Base-by-base conservation (phyloP, 768 basidiomycete species). In the Solioccasus polychromus region DNA sequence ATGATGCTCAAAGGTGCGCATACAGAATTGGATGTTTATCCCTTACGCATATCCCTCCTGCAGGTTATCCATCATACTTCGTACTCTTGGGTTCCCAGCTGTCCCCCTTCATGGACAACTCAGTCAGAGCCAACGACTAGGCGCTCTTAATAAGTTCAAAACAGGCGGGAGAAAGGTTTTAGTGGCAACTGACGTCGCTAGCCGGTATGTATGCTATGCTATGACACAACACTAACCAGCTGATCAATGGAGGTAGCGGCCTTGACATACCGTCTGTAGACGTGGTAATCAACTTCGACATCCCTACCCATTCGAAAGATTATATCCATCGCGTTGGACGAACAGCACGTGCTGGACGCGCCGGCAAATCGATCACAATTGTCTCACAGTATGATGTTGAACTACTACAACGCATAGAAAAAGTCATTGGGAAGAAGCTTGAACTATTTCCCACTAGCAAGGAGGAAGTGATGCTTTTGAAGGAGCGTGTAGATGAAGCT, bases 341-440 rank as follows among this genome's bases (percentile, higher is more conserved):
- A 45, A 99, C 96, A 25, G 96, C 96, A 6, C 87, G 96, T 61
- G 96, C 96, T 3, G 96, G 96, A n/a, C 82, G 96, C 34, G 83
- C 92, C 2, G 96, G 96, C 35, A 97, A 97, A 71, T 85, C 91
- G 1, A 88, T 99, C 58, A 96, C 94, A n/a, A 79, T 99, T 32
- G 93, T 97, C 19, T 92, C 95, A 5, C 96, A 99, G 68, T 99
- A 98, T 66, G 96, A 99, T 55, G 92, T 99, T 44, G 96, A 98
- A 68, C 77, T 97, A 35, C 69, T 97, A 5, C 92, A 96, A 66
- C 85, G 96, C 8, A 97, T 98, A 60, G 96, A 99, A 66, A 75
- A 80, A 18, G 92, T 95, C 7, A 83, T 88, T 18, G 93, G 82
- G 31, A 95, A 95, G 71, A 89, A 92, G 67, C 87, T 99, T 83